phyloP scores from a whole-genome alignment of 129 eudicot species.

The Saussurea involucrata region DNA sequence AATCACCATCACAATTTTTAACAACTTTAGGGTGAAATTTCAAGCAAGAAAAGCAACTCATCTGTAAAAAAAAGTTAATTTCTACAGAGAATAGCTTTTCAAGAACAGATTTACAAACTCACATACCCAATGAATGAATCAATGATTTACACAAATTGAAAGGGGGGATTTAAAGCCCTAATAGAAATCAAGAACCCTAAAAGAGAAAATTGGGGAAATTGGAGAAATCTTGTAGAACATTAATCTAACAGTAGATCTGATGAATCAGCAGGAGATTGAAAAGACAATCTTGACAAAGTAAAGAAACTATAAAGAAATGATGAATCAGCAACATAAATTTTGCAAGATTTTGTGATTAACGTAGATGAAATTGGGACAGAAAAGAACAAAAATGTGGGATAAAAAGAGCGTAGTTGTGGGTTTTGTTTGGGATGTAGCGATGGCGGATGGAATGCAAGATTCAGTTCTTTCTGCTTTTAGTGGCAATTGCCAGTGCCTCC shows the following conservation, averaged over 20 bases:
- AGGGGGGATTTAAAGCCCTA: neutral
- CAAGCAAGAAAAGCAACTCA: constrained; percentile 35
- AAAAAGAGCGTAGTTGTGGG: neutral
- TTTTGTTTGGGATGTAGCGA: constrained; percentile 10
- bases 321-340: neutral
- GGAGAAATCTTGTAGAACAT: neutral
- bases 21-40: constrained; percentile 17
- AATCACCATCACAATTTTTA: constrained; percentile 15
- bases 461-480: constrained; percentile 18
- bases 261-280: neutral
- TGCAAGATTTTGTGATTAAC: neutral
- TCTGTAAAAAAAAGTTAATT: neutral
- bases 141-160: neutral
- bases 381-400: neutral
- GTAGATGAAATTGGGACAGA: neutral
- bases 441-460: neutral
- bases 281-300: neutral
- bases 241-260: constrained; percentile 16
- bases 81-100: neutral
- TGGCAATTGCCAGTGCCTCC: constrained; percentile 7
- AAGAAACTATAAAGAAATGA: neutral
- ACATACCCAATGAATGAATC: neutral
- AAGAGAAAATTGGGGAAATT: neutral
- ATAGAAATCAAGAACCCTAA: too few species aligned
- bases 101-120: neutral